Conservation (phyloP, 768 basidiomycete species). For the Trametes cubensis region DNA sequence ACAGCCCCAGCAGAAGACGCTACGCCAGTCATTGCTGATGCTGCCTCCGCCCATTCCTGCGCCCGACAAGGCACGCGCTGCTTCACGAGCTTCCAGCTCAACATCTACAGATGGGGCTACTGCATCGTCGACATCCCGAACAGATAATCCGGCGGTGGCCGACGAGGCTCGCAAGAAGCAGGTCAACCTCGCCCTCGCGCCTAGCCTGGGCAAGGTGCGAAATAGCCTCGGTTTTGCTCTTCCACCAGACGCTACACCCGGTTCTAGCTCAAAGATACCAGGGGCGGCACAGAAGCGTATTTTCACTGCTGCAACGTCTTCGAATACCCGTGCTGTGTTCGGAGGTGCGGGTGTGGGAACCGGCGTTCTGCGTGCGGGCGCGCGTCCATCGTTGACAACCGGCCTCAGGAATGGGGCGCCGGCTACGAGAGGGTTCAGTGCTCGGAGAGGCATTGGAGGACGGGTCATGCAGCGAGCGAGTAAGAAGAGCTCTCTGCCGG, state of each 20-base stretch:
- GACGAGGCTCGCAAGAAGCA: background rate
- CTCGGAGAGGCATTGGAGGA: constrained; percentile 15
- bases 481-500: constrained; percentile 47
- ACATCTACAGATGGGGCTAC: background rate
- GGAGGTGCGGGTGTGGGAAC: background rate
- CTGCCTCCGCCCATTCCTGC: constrained; percentile 27
- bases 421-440: constrained; percentile 5
- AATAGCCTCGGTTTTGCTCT: constrained; percentile 1
- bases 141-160: background rate
- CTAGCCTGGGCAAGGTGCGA: constrained; percentile 5
- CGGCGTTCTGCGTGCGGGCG: background rate
- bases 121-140: no score
- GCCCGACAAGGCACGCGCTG: background rate
- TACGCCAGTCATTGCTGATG: constrained; percentile 26
- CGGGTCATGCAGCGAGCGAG: constrained; percentile 40
- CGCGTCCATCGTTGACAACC: background rate
- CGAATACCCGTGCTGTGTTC: constrained; percentile 2
- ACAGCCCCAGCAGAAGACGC: background rate
- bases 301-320: background rate
- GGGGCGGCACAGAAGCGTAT: background rate
- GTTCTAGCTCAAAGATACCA: background rate
- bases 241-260: background rate
- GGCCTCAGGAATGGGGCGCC: background rate
- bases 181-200: constrained; percentile 8
- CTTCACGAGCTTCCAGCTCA: background rate